Base-by-base conservation (phyloP, 176 grass and related monocot species). In the Oryza glaberrima region DNA sequence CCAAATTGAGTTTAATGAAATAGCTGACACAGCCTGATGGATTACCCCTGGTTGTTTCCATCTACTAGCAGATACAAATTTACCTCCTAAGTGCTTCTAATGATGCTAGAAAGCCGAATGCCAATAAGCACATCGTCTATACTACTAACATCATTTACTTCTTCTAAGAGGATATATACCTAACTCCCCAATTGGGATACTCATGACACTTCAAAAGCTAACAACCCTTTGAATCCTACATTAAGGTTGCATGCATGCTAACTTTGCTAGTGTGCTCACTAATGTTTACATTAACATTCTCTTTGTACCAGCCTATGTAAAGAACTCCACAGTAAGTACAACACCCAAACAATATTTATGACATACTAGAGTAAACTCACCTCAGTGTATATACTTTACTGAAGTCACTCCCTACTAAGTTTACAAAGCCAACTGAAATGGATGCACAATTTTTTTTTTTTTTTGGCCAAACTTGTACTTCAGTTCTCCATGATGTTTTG, bases 171-270 rank as follows among this genome's bases (percentile, higher is more conserved):
- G 77, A 81, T 11, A 1, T 15, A 11, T 81, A 61, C 77, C 84
- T 86, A 86, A 86, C 70, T 81, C 69, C 6, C 32, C 13, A 74
- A 20, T 56, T 73, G 77, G 60, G 13, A 58, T n/a, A 15, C 77
- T 45, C 11, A 44, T 30, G 65, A 9, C 44, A 45, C 40, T 67
- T 75, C 30, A 51, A 75, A 80, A 80, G 56, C 15, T 75, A 52
- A 73, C n/a, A 54, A 44, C n/a, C 36, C 73, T 67, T 49, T 67
- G n/a, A 43, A 68, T 56, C 17, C 13, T 11, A 75, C 0, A 40
- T 54, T 51, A 34, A 69, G 23, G 36, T 67, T 52, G 23, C 10
- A 22, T 44, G 41, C 20, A 22, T 44, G 41, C 20, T 73, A 86
- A 46, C 56, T 30, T 86, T 8, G 61, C 43, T 11, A 25, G 41